Conservation (phyloP, 2,329 filamentous ascomycete species). For the Penicillium sp. region DNA sequence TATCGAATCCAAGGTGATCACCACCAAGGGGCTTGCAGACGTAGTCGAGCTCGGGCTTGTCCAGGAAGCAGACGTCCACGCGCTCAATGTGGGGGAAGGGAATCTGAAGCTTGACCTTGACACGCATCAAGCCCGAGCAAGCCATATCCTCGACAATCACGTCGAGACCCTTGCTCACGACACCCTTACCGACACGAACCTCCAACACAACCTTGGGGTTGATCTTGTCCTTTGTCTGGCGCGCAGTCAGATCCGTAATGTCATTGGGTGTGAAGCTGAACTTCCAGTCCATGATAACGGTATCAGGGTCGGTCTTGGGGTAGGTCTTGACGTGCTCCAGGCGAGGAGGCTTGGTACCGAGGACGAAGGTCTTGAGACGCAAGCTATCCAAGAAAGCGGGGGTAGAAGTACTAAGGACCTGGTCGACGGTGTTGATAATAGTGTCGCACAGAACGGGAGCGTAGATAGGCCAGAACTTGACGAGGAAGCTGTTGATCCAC, state of each 20-base stretch:
- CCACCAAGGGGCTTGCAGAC: constrained; percentile 97
- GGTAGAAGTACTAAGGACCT: constrained; percentile 88
- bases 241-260: constrained; percentile 81
- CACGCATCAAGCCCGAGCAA: constrained; percentile 90
- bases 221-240: constrained; percentile 90
- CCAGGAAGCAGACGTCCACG: constrained; percentile 92
- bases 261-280: constrained; percentile 99
- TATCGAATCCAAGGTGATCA: constrained; percentile 93
- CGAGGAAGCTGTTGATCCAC: constrained; percentile 98
- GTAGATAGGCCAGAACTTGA: constrained; percentile 99
- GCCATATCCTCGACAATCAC: constrained; percentile 98
- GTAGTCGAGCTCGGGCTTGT: constrained; percentile 87
- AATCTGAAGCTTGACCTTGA: constrained; percentile 96
- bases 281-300: constrained; percentile 99
- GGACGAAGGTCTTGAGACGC: constrained; percentile 87
- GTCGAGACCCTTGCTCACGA: constrained; percentile 95
- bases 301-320: constrained; percentile 89
- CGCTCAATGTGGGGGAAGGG: constrained; percentile 94
- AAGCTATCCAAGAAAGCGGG: constrained; percentile 91
- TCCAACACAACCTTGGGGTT: constrained; percentile 97
- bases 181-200: constrained; percentile 89
- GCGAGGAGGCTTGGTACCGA: constrained; percentile 91
- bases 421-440: constrained; percentile 90
- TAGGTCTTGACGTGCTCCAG: constrained; percentile 99
- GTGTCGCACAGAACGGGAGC: constrained; percentile 89